Evolutionary conservation across 345 rosid genomes (phyloP).

Genomic region (Erysimum cheiranthoides): DNA sequence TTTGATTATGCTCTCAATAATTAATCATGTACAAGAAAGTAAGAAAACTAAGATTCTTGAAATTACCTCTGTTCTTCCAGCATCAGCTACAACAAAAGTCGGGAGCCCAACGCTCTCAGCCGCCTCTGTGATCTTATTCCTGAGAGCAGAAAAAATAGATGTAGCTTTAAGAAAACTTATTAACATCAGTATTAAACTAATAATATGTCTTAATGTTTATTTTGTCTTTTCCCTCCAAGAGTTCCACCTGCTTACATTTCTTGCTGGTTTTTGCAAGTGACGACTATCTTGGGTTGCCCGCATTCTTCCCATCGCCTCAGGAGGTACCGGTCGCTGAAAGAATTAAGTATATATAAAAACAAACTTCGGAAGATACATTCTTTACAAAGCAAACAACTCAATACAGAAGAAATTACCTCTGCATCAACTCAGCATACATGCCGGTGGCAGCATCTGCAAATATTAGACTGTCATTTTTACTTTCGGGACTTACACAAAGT

Average conservation of each 20-base stretch:
- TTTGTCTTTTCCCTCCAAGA: conserved; percentile 25
- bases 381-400: conserved; percentile 20
- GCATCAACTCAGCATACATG: conserved; percentile 79
- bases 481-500: not conserved
- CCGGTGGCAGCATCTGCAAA: conserved; percentile 91
- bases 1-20: not conserved
- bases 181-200: conserved; percentile 11
- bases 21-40: not conserved
- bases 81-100: conserved; percentile 94
- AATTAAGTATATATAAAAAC: conserved; percentile 29
- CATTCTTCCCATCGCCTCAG: conserved; percentile 82
- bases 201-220: conserved; percentile 18
- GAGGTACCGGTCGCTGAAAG: conserved; percentile 67
- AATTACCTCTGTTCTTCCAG: conserved; percentile 85
- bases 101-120: conserved; percentile 87
- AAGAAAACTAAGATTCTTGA: not conserved
- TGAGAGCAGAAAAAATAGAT: conserved; percentile 37
- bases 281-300: conserved; percentile 91
- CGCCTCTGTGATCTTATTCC: conserved; percentile 79
- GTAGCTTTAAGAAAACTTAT: conserved; percentile 24
- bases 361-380: conserved; percentile 8
- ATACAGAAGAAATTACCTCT: conserved; percentile 53
- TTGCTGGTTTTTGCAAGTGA: conserved; percentile 79
- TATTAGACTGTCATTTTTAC: conserved; percentile 14
- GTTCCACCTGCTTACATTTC: conserved; percentile 82